Evolutionary conservation across 2,329 filamentous ascomycete species (phyloP), one percentile per base, ranked within the genome.

Genomic region (Nemania sp.): DNA sequence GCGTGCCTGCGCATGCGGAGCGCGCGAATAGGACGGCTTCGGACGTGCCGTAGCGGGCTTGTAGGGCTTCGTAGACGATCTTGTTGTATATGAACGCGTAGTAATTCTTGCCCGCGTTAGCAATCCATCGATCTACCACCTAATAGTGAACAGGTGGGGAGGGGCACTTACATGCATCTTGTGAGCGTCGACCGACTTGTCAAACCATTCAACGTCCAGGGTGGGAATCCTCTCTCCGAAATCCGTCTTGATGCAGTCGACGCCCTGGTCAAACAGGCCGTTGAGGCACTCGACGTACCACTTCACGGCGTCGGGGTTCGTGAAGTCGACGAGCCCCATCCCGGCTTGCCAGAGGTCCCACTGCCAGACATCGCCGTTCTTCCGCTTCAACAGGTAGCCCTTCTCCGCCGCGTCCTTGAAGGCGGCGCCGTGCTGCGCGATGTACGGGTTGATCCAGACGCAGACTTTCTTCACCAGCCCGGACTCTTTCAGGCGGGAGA

Each of bases 281-380:
- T 82, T 78, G 34, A 90, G 75, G 59, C 86, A 86, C 3, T 68
- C 70, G 15, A 75, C 74, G 64, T 84, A 90, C 88, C 88, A 90
- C 22, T 75, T 70, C 51, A 79, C 79, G 1, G 88, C 87, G 0
- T 77, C 81, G 0, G 86, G 87, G 69, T 90, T 90, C 6, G 88
- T 90, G 65, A 90, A 86, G 65, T 90, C 87, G 12, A 90, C 76
- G 1, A 90, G 73, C 3, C 81, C 86, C 87, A 90, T 90, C 30
- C 88, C 88, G 1, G 86, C 86, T 67, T 90, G 87, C 88, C 88
- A 90, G 36, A 88, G 72, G 63, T 90, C 87, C 84, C 86, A 89
- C 70, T 90, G 87, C 82, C 84, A 90, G 19, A 90, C 73, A 57
- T 87, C 83, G 11, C 85, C 86, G 63, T 89, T 82, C 59, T 79